A percentile compares a stretch with the other conserved stretches of the same genome.
Conservation (phyloP, 495 filamentous ascomycete genomes). For the Halenospora varia region DNA sequence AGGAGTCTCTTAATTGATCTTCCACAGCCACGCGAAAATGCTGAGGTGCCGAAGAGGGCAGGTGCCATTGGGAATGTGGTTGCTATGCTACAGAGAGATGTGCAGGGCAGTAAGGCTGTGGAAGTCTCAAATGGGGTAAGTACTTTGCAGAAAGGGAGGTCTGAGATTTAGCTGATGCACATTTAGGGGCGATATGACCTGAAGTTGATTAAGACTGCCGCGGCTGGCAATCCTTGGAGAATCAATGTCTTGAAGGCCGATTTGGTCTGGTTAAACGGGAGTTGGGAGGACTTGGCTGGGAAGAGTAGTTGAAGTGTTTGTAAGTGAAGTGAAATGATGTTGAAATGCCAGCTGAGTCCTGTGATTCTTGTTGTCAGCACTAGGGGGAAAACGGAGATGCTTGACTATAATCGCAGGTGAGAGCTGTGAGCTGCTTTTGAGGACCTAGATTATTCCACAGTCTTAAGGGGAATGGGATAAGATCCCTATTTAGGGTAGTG, state of each 20-base stretch:
- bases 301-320: background rate
- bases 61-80: background rate
- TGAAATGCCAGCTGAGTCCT: too few species aligned
- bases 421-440: too few species aligned
- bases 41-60: background rate
- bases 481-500: background rate
- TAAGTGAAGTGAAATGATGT: background rate
- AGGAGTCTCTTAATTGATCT: background rate
- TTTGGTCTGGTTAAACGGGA: background rate
- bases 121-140: background rate
- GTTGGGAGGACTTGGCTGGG: background rate
- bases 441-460: too few species aligned
- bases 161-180: background rate
- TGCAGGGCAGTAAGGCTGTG: background rate
- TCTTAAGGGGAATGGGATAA: too few species aligned
- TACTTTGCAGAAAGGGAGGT: background rate
- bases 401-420: too few species aligned
- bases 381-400: too few species aligned
- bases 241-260: background rate
- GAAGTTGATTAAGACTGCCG: background rate
- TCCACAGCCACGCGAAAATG: background rate
- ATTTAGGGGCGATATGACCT: background rate
- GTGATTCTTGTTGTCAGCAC: too few species aligned
- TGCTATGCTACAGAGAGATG: background rate
- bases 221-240: background rate